Evolutionary conservation across 345 rosid species (phyloP).

Genomic region (Leavenworthia alabamica): DNA sequence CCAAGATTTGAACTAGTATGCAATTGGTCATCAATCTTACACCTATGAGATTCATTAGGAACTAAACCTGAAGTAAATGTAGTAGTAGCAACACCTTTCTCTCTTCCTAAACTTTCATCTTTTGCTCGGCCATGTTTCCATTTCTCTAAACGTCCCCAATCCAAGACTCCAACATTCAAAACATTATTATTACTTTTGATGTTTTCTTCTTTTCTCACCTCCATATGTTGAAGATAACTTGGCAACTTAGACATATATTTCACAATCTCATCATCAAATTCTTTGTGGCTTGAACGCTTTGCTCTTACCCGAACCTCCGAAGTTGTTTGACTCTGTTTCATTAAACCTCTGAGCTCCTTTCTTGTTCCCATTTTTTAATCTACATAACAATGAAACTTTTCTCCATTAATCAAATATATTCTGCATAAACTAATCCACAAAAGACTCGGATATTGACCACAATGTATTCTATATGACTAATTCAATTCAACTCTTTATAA

Average conservation of each 20-base stretch:
- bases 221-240: constrained; percentile 62
- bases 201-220: constrained; percentile 37
- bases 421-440: too few species aligned
- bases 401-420: background rate
- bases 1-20: constrained; percentile 24
- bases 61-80: constrained; percentile 20
- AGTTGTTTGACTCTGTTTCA: constrained; percentile 28
- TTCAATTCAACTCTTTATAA: too few species aligned
- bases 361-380: constrained; percentile 32
- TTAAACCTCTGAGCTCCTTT: constrained; percentile 33
- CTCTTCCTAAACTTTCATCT: constrained; percentile 14
- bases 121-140: constrained; percentile 41
- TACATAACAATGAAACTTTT: background rate
- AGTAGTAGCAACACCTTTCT: constrained; percentile 12
- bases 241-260: constrained; percentile 80
- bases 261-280: constrained; percentile 54
- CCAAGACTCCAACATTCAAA: constrained; percentile 82
- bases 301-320: constrained; percentile 28
- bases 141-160: constrained; percentile 68
- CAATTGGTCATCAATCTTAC: constrained; percentile 19
- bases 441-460: too few species aligned
- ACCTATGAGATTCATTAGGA: constrained; percentile 27
- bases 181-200: constrained; percentile 54
- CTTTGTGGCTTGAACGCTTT: constrained; percentile 32
- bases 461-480: too few species aligned